These are phyloP conservation scores for Emericellopsis atlantica DNA, from an alignment of 2,329 filamentous ascomycete species.

Conservation along the genomic window DNA sequence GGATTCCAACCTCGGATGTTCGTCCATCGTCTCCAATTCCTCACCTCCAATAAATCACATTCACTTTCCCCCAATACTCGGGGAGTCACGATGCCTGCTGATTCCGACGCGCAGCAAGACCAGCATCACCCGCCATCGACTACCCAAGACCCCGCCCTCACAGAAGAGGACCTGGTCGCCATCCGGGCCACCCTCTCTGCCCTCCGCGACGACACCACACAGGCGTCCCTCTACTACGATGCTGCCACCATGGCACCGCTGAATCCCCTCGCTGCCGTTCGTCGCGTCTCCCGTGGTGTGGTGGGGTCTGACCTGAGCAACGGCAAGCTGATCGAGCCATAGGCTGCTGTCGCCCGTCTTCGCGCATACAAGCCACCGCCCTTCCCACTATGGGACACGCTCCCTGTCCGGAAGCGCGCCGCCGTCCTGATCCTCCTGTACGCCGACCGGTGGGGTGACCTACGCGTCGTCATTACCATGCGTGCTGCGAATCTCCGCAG, in stretches of 20 bases:
- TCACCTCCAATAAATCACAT: too few species aligned
- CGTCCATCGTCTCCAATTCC: too few species aligned
- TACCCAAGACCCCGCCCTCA: too few species aligned
- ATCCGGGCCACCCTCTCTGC: too few species aligned
- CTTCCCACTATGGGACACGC: slow-evolving; percentile 47
- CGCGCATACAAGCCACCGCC: slow-evolving; percentile 47
- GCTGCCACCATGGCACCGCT: slow-evolving; percentile 42
- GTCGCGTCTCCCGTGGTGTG: slow-evolving; percentile 13
- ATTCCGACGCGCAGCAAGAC: too few species aligned
- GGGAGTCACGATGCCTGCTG: too few species aligned
- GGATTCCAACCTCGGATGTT: too few species aligned
- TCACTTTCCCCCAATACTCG: too few species aligned
- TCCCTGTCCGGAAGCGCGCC: slow-evolving; percentile 57
- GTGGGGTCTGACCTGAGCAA: too few species aligned
- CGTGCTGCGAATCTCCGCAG: slow-evolving; percentile 49
- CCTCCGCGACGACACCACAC: not conserved
- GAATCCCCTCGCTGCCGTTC: slow-evolving; percentile 39
- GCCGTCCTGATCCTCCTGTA: slow-evolving; percentile 84
- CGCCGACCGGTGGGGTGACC: slow-evolving; percentile 67
- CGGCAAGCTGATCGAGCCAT: not conserved
- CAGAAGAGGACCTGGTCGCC: too few species aligned
- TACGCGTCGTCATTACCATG: slow-evolving; percentile 61
- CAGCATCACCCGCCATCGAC: too few species aligned
- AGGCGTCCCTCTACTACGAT: slow-evolving; percentile 42
- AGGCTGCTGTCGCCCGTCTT: slow-evolving; percentile 48